These are phyloP conservation scores for Phytophthora hibernalis DNA, from an alignment of 352 stramenopile species.

Conservation along the genomic window DNA sequence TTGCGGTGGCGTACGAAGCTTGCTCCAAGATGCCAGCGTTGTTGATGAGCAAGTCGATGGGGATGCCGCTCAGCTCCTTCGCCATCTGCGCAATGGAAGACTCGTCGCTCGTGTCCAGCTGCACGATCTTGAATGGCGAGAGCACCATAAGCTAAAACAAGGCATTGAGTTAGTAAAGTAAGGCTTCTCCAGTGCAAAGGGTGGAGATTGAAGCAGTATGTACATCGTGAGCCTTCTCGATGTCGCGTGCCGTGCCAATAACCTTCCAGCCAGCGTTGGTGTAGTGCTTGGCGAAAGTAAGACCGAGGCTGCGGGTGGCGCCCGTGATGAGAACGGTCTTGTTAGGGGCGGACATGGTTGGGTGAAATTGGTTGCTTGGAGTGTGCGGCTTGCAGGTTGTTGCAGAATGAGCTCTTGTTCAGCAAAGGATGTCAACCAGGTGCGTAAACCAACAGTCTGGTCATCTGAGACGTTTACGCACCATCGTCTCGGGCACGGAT, in stretches of 20 bases:
- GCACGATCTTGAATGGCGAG: conserved; percentile 48
- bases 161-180: neutral
- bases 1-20: conserved; percentile 29
- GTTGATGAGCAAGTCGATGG: conserved; percentile 71
- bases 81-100: conserved; percentile 41
- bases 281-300: conserved; percentile 54
- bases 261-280: conserved; percentile 52
- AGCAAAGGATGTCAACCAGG: neutral
- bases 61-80: conserved; percentile 46
- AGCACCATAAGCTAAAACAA: conserved; percentile 42
- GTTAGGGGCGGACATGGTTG: neutral
- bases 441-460: neutral
- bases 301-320: conserved; percentile 50
- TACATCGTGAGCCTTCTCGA: conserved; percentile 24
- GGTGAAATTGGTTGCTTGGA: neutral
- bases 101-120: conserved; percentile 53
- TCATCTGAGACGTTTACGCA: neutral
- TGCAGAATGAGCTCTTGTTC: neutral
- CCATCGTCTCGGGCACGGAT: neutral
- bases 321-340: conserved; percentile 67
- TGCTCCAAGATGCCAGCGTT: conserved; percentile 52
- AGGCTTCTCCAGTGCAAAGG: neutral
- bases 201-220: no score
- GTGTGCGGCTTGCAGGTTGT: neutral
- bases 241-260: conserved; percentile 42